Base-by-base conservation (phyloP, 495 filamentous ascomycete genomes). In the Sporormia fimetaria region DNA sequence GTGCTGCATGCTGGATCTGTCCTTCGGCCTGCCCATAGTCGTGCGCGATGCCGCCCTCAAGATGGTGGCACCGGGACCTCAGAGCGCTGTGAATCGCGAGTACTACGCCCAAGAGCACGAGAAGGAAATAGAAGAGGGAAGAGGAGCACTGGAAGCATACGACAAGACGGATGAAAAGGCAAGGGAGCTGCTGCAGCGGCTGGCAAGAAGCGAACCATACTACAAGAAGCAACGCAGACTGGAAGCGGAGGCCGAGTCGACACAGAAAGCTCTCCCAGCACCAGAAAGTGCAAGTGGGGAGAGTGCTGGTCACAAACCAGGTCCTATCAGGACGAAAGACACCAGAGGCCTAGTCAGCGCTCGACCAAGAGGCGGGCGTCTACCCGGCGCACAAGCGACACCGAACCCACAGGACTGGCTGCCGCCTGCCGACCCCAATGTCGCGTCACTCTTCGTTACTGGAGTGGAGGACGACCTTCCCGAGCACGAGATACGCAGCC, bases 91-190 rank as follows among this genome's bases (percentile, higher is more conserved):
- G 57, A 98, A 98, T 63, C 72, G 90, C 50, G 85, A 98, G 66
- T 98, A 86, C 63, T 98, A 90, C 61, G 90, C 90, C 7, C 90
- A 98, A 59, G 84, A 94, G 49, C 83, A 96, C 61, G 92, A 98
- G 67, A 80, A 78, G 58, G 87, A 87, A 41, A 80, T 98, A 33
- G 86, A 94, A 54, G 88, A 95, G 51, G 92, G 90, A 0, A 65
- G 83, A 27, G 68, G 68, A 5, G 84, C 77, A 2, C 69, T 79
- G 0, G 83, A 82, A 54, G 85, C 83, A 52, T 95, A 95, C 56
- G 88, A 96, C 51, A 94, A 94, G 68, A 83, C 87, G 8, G 90
- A 98, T 50, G 87, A 94, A 61, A 94, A 94, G 60, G 90, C 87
- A 3, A 67, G 87, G 21, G 90, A 96, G 47, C 67, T 98, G 16